Evolutionary conservation across 495 filamentous ascomycete genomes (phyloP).

Genomic region (Aspergillus panamensis): DNA sequence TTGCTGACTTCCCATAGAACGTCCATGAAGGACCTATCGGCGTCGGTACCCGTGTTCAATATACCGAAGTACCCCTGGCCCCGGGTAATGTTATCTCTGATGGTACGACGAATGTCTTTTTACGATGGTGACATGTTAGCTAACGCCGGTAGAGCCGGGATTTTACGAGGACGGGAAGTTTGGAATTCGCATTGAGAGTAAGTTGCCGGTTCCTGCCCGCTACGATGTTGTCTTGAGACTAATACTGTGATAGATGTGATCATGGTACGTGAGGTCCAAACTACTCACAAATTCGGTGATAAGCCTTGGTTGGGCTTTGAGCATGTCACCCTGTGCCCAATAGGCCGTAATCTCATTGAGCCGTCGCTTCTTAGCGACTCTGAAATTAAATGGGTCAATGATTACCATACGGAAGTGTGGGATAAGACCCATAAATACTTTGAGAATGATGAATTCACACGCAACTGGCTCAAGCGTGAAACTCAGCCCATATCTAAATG

Average conservation of each 20-base stretch:
- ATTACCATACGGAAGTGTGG: slow-evolving; percentile 76
- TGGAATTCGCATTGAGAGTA: slow-evolving; percentile 97
- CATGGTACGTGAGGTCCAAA: slow-evolving; percentile 82
- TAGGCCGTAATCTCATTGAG: slow-evolving; percentile 88
- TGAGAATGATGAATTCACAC: slow-evolving; percentile 61
- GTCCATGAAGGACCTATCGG: slow-evolving; percentile 98
- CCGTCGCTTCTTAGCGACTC: slow-evolving; percentile 61
- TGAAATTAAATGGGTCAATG: slow-evolving; percentile 85
- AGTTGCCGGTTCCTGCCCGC: slow-evolving; percentile 16
- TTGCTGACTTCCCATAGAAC: slow-evolving; percentile 52
- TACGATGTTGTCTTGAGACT: slow-evolving; percentile 12
- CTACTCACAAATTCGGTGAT: slow-evolving; percentile 83
- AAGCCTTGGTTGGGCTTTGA: slow-evolving; percentile 94
- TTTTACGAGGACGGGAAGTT: slow-evolving; percentile 98
- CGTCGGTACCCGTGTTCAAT: slow-evolving; percentile 86
- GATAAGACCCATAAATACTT: slow-evolving; percentile 84
- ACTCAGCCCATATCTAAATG: slow-evolving; percentile 54
- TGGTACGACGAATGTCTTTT: slow-evolving; percentile 33
- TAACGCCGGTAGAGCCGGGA: slow-evolving; percentile 67
- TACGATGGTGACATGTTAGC: slow-evolving; percentile 9
- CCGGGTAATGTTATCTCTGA: slow-evolving; percentile 93
- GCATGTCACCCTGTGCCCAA: slow-evolving; percentile 94
- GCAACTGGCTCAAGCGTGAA: slow-evolving; percentile 83
- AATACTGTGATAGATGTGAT: slow-evolving; percentile 56
- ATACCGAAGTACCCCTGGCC: slow-evolving; percentile 83